Evolutionary conservation across 129 eudicot genomes (phyloP).

Genomic region (Gnaphalium uliginosum): DNA sequence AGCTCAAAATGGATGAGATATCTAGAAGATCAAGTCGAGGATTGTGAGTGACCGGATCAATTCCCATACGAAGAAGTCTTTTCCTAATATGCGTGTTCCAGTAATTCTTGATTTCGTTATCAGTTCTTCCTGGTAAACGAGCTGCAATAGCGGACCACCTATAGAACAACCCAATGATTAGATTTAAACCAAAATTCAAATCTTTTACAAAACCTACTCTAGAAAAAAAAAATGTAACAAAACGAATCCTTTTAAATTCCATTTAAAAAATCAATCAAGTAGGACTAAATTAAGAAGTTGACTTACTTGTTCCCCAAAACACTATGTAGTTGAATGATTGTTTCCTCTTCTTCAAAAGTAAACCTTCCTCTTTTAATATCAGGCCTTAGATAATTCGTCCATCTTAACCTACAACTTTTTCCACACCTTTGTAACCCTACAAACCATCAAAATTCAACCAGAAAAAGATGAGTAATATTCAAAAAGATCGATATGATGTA

Average conservation of each 20-base stretch:
- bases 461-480: neutral
- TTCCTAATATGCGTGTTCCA: slow-evolving; percentile 89
- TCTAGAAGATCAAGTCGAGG: slow-evolving; percentile 75
- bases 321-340: slow-evolving; percentile 80
- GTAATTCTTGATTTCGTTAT: slow-evolving; percentile 83
- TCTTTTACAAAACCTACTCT: slow-evolving; percentile 6
- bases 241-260: neutral
- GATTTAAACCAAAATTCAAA: slow-evolving; percentile 12
- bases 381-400: slow-evolving; percentile 89
- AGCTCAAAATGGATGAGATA: slow-evolving; percentile 59
- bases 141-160: slow-evolving; percentile 92
- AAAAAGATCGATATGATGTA: neutral
- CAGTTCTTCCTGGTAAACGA: slow-evolving; percentile 89
- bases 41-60: slow-evolving; percentile 77
- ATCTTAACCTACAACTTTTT: slow-evolving; percentile 86
- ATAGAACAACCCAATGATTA: slow-evolving; percentile 6
- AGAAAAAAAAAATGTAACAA: neutral
- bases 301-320: slow-evolving; percentile 89
- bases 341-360: slow-evolving; percentile 79
- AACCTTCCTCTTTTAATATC: slow-evolving; percentile 87
- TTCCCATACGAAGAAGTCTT: slow-evolving; percentile 79
- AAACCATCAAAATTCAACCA: slow-evolving; percentile 11
- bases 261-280: slow-evolving; percentile 5
- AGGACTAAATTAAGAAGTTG: slow-evolving; percentile 11
- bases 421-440: slow-evolving; percentile 88